Conservation (phyloP, 495 filamentous ascomycete species). For the Aspergillus ellipticus region DNA sequence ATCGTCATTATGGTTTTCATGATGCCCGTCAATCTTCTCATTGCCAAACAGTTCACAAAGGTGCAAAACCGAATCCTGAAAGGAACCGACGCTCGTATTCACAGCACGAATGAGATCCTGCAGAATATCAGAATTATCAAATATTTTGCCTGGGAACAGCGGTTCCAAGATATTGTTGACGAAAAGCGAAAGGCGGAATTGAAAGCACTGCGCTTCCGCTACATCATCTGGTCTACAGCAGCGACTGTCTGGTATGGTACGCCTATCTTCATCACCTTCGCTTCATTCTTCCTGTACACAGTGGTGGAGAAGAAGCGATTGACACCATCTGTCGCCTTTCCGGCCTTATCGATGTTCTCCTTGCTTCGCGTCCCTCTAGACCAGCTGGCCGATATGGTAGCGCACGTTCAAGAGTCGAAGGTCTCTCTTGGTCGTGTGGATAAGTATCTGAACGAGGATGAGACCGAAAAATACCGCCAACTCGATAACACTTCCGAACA, state of each 20-base stretch:
- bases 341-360: constrained; percentile 91
- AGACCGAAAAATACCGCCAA: constrained; percentile 95
- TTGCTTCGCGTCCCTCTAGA: constrained; percentile 93
- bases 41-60: constrained; percentile 76
- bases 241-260: constrained; percentile 96
- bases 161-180: constrained; percentile 80
- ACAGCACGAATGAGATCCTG: constrained; percentile 93
- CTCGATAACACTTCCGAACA: constrained; percentile 63
- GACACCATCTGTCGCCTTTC: constrained; percentile 92
- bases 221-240: constrained; percentile 86
- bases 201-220: constrained; percentile 70
- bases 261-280: constrained; percentile 90
- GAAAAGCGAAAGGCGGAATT: constrained; percentile 83
- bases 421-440: constrained; percentile 97
- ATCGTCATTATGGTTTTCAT: constrained; percentile 88
- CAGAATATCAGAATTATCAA: constrained; percentile 99
- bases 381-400: constrained; percentile 98
- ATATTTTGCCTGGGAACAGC: constrained; percentile 97
- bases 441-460: constrained; percentile 88
- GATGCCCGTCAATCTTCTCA: constrained; percentile 81
- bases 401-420: constrained; percentile 95
- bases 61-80: constrained; percentile 89
- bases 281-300: constrained; percentile 92
- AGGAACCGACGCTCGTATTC: constrained; percentile 93
- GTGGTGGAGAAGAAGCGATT: constrained; percentile 84